These are phyloP conservation scores for Periconia sp. DNA, from an alignment of 2,329 filamentous ascomycete genomes.

Conservation along the genomic window DNA sequence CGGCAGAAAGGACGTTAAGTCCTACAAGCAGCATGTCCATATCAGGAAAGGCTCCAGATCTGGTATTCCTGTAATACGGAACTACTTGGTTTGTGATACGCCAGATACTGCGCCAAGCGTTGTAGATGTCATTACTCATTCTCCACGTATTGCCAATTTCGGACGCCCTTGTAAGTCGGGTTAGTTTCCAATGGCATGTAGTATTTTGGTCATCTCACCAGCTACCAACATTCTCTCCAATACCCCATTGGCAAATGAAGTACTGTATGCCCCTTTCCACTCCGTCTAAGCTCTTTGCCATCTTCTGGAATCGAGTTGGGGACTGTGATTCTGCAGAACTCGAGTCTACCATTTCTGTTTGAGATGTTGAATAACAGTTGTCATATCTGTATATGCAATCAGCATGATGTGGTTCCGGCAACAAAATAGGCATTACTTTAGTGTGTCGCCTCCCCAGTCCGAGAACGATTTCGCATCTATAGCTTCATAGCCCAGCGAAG, in stretches of 20 bases:
- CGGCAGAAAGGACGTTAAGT: conserved; percentile 36
- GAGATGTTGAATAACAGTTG: conserved; percentile 33
- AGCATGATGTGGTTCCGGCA: neutral
- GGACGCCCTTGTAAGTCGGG: conserved; percentile 20
- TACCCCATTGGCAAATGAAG: conserved; percentile 43
- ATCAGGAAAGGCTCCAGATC: conserved; percentile 33
- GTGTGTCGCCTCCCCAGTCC: conserved; percentile 38
- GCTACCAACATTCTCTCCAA: conserved; percentile 35
- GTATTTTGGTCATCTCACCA: conserved; percentile 18
- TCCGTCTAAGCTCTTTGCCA: conserved; percentile 26
- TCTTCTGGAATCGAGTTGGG: conserved; percentile 31
- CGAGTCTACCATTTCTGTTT: conserved; percentile 40
- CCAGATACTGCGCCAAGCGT: conserved; percentile 37
- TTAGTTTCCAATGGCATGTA: neutral
- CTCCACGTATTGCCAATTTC: conserved; percentile 41
- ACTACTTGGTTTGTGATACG: conserved; percentile 38
- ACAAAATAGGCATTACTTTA: conserved; percentile 49
- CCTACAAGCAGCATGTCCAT: conserved; percentile 51
- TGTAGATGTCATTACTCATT: conserved; percentile 40
- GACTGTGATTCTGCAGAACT: conserved; percentile 29
- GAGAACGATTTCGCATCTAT: conserved; percentile 61
- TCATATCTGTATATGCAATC: conserved; percentile 30
- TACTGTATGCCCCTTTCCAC: conserved; percentile 39
- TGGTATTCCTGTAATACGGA: conserved; percentile 31
- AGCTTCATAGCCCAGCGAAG: conserved; percentile 55